Evolutionary conservation across 1,139 yeast species (phyloP), one percentile per base, ranked within the genome.

Genomic region (Lodderomyces margitis): DNA sequence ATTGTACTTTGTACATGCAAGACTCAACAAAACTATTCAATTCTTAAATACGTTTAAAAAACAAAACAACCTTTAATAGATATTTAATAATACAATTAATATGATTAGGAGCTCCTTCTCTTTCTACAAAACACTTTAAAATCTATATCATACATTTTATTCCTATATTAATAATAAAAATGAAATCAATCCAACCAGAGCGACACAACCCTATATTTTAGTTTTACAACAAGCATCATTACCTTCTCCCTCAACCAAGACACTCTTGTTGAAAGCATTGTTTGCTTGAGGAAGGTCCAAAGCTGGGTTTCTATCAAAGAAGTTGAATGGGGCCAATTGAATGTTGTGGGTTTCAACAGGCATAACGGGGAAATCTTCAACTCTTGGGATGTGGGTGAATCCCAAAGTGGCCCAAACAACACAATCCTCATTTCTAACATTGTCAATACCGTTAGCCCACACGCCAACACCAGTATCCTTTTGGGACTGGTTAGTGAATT

Each of bases 281-380:
- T 66, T 76, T 14, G 94, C 79, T 58, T 82, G 82, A 38, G 95
- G 95, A 40, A 87, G 71, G 57, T 86, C 94, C 60, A 87, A 71
- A 32, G 91, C 91, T 21, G 96, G 96, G 64, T 87, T 87, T 60
- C 69, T 80, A 53, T 81, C 81, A 62, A 86, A 87, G 79, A 87
- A 87, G 48, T 87, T 87, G 56, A 75, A 68, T 41, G 96, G 96
- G 41, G 76, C 74, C 48, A 87, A 73, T 48, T 80, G 75, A 53
- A 87, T 81, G 59, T 76, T 83, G 56, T 72, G 76, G 53, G 80
- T 80, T 68, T 87, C 95, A 45, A 82, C 86, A 34, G 95, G 94
- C 96, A 87, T 87, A 47, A 87, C 94, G 41, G 95, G 95, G 85
- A 86, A 87, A 64, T 87, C 95, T 68, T 87, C 96, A 27, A 84